Evolutionary conservation across 345 rosid species (phyloP), one percentile per base, ranked within the genome.

Genomic region (Salix brachista): DNA sequence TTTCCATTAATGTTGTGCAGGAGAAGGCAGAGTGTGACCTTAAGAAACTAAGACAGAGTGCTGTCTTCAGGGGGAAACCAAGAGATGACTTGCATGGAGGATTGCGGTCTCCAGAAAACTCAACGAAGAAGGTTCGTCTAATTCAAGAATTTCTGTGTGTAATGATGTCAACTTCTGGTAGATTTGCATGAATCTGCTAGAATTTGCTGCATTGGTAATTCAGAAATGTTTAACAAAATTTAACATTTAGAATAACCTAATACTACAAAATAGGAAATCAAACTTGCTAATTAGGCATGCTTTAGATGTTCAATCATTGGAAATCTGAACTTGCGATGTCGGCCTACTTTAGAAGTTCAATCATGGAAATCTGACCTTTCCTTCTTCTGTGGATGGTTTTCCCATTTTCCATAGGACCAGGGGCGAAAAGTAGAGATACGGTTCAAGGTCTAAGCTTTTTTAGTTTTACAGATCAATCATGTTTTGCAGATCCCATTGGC

Each of bases 401-500:
- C 61, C 12, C 26, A 42, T 42, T n/a, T 56, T 3, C 11, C 61
- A 56, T 56, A 3, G 26, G 26, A 23, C 26, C 61, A 8, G 26
- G 13, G 61, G 61, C n/a, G 61, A 56, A 56, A 56, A 54, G 26
- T 56, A 56, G 61, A 56, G 26, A 21, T 9, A 56, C 61, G 13
- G 26, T 56, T n/a, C 61, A 19, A 8, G 26, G 23, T 56, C 61
- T n/a, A 11, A 23, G 13, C 2, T 56, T 28, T 66, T 75, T 48
- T 34, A 11, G 23, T 17, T 36, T 72, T 74, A 66, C 54, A 14
- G 67, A 50, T 71, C 34, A 61, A 28, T 61, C 37, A 19, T 83
- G 76, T 72, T 39, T 77, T 77, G 84, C 89, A 94, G 93, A 82
- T 74, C 61, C 80, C 86, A 9, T 65, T 67, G 73, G 77, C 77